Base-by-base conservation (phyloP, 2,329 filamentous ascomycete species). In the Onygena corvina region DNA sequence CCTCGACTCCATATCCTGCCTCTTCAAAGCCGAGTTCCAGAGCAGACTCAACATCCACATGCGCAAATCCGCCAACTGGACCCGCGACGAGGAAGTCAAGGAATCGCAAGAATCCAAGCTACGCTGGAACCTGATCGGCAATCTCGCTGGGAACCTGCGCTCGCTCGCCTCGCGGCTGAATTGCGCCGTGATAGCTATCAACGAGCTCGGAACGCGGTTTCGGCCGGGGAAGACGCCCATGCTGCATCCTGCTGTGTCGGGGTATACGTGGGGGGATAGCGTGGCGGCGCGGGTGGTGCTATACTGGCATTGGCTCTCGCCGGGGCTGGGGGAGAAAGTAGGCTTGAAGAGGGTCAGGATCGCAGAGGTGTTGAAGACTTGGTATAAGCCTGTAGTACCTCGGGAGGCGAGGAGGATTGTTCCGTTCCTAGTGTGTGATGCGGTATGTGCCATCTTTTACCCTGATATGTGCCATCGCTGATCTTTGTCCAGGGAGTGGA, bases 171-270 rank as follows among this genome's bases (percentile, higher is more conserved):
- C 83, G 8, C 76, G 82, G 25, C 76, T 79, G 54, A 76, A 85
- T 58, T 73, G 89, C 47, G 84, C 86, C 20, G 72, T 94, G 35
- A 71, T 94, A 2, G 64, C 92, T 16, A 74, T 88, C 45, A 87
- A 81, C 31, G 88, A 93, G 61, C 86, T 84, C 52, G 83, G 82
- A 35, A 93, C 86, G n/a, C 84, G 81, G 56, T 82, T 93, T 67
- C 80, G 83, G 53, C 72, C 81, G 76, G 54, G 74, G 70, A 55
- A 76, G 73, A 56, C 61, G 12, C 84, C 88, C 11, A 76, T 82
- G 8, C 70, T 96, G 45, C 76, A 82, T 48, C 84, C 88, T 12
- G 80, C 86, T 34, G 74, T 95, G 54, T 83, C 83, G 50, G 81
- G 84, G 11, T 74, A 73, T 16, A 78, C 84, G 35, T 95, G 89